These are phyloP conservation scores for Hyaloperonospora arabidopsidis DNA, from an alignment of 352 stramenopile species.

Conservation along the genomic window DNA sequence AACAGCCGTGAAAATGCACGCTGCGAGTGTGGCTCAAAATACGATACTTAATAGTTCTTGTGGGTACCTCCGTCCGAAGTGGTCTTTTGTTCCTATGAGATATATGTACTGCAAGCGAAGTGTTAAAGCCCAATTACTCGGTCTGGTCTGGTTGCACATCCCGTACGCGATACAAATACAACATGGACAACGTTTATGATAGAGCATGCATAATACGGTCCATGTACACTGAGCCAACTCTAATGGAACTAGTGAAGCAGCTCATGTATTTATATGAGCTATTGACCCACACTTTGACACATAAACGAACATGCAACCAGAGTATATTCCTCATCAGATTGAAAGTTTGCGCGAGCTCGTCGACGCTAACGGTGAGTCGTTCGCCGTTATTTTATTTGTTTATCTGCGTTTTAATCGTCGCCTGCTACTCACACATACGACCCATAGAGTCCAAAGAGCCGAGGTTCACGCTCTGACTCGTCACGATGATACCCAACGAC, in stretches of 20 bases:
- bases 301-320: no score
- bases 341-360: background rate
- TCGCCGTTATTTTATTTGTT: conserved; percentile 28
- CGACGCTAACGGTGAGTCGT: conserved; percentile 7
- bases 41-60: conserved; percentile 13
- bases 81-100: no score
- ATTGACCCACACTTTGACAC: no score
- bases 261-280: no score
- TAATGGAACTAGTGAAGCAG: no score
- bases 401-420: conserved; percentile 8
- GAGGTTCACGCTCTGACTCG: conserved; percentile 2
- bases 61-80: no score
- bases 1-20: conserved; percentile 21
- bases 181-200: no score
- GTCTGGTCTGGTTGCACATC: background rate
- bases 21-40: conserved; percentile 24
- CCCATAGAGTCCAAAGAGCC: background rate
- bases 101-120: background rate
- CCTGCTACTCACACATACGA: conserved; percentile 5
- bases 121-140: no score
- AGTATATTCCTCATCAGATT: no score
- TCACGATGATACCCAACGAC: conserved; percentile 20
- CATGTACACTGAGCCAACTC: no score
- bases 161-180: background rate
- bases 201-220: no score